Percentiles rank a stretch among this genome's conserved stretches.
These are phyloP conservation scores for Lactarius psammicola DNA, from an alignment of 768 basidiomycete genomes.

Conservation along the genomic window DNA sequence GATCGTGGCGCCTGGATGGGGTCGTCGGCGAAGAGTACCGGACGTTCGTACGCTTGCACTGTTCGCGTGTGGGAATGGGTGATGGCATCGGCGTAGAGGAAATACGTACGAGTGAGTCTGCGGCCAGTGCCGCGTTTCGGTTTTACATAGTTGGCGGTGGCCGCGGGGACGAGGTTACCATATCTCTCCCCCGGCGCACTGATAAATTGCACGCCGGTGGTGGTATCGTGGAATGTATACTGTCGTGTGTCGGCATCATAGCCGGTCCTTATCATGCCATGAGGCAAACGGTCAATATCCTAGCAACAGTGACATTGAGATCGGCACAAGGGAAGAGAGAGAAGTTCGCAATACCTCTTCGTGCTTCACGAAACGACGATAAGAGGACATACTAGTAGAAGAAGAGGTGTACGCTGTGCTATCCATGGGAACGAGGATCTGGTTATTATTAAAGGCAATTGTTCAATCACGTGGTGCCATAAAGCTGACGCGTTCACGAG, in stretches of 20 bases:
- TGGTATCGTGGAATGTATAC: slow-evolving; percentile 22
- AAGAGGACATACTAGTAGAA: slow-evolving; percentile 4
- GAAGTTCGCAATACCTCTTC: slow-evolving; percentile 4
- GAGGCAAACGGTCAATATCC: slow-evolving; percentile 22
- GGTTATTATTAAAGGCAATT: background rate
- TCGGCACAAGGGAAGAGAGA: background rate
- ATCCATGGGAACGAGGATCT: background rate
- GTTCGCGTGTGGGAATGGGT: background rate
- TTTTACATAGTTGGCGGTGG: slow-evolving; percentile 7
- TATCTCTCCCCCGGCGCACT: slow-evolving; percentile 23
- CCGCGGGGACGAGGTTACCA: slow-evolving; percentile 20
- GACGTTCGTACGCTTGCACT: slow-evolving; percentile 25
- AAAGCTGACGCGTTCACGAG: slow-evolving; percentile 5
- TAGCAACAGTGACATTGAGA: background rate
- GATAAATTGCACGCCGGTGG: background rate
- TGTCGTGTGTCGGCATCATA: slow-evolving; percentile 25
- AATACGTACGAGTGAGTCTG: slow-evolving; percentile 12
- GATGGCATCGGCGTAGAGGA: background rate
- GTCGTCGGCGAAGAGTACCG: slow-evolving; percentile 21
- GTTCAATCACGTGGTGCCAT: background rate
- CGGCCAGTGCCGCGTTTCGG: slow-evolving; percentile 14
- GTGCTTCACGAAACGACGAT: slow-evolving; percentile 8
- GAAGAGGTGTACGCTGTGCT: background rate
- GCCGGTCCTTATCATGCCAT: slow-evolving; percentile 21
- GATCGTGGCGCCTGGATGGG: background rate